A percentile compares a stretch with the other conserved stretches of the same genome.
These are phyloP conservation scores for Candida mattraensis DNA, from an alignment of 805 yeast genomes.

Conservation along the genomic window DNA sequence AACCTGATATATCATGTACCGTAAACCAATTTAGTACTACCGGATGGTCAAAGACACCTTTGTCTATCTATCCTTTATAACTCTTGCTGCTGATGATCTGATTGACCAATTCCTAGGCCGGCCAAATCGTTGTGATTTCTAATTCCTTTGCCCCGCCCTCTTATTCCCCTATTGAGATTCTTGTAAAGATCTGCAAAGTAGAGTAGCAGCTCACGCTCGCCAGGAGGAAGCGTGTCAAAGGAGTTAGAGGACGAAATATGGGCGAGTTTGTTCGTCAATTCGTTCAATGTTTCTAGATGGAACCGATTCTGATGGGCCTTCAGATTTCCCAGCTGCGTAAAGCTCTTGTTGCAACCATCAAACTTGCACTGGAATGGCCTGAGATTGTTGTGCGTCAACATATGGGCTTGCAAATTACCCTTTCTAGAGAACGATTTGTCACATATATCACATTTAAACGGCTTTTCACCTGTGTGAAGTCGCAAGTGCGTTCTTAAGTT, in stretches of 20 bases:
- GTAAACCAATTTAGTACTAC: no score
- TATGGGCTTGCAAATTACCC: constrained; percentile 89
- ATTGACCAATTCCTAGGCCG: no score
- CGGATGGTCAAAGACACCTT: no score
- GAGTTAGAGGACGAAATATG: constrained; percentile 51
- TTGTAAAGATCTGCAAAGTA: constrained; percentile 83
- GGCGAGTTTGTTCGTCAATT: constrained; percentile 66
- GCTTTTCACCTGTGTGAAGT: constrained; percentile 90
- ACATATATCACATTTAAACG: constrained; percentile 78
- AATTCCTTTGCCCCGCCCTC: constrained; percentile 73
- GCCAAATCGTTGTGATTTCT: no score
- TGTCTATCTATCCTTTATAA: no score
- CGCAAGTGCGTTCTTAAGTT: constrained; percentile 82
- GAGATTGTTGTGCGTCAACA: constrained; percentile 73
- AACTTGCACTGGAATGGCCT: constrained; percentile 79
- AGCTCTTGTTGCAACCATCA: constrained; percentile 79
- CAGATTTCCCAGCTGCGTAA: constrained; percentile 89
- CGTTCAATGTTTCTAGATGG: constrained; percentile 69
- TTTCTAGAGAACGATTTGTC: constrained; percentile 79
- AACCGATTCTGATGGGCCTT: constrained; percentile 93
- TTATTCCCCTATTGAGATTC: constrained; percentile 86
- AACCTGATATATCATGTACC: no score
- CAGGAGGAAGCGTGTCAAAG: constrained; percentile 48
- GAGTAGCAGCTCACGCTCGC: constrained; percentile 66
- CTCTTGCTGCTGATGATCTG: no score